Base-by-base conservation (phyloP, 345 rosid species). In the Lepidium africanum region DNA sequence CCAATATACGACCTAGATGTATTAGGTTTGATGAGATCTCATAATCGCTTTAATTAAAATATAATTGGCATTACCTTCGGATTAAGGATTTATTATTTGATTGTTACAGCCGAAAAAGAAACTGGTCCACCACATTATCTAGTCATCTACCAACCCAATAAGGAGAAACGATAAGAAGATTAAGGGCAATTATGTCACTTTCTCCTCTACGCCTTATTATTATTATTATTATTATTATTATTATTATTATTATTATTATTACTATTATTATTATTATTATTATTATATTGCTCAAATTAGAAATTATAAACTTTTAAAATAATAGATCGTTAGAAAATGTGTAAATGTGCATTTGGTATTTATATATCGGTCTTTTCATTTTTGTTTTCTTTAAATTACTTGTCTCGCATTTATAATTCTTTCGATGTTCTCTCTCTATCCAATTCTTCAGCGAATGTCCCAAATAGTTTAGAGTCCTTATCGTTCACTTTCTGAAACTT, bases 11-110 rank as follows among this genome's bases (percentile, higher is more conserved):
- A 59, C 72, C 68, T 46, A 73, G 67, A 51, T 33, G 33, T 30
- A 73, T 30, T 73, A 73, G 65, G 77, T 66, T 66, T 51, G 77
- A 73, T 59, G 56, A 67, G 67, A 66, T 72, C 76, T 72, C 76
- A 32, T 48, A 48, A 65, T 72, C 71, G 52, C 4, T 8, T 11
- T 1, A 55, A 38, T 38, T 9, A 30, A n/a, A 39, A 57, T 15
- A 21, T 9, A 61, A 71, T 43, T 10, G 47, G 27, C 66, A 58
- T 30, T 64, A 32, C 53, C 43, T 65, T 40, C 2, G 60, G 52
- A 57, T 66, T 50, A 59, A 66, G 15, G 62, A 66, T 51, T 4
- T 10, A 47, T 57, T 30, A 42, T 66, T 15, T 32, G 5, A 8
- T 70, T 63, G 15, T 47, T 30, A 48, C 38, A 58, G 60, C 60